Base-by-base conservation (phyloP, 1,284 basidiomycete genomes). In the Cryptococcus neoformans region DNA sequence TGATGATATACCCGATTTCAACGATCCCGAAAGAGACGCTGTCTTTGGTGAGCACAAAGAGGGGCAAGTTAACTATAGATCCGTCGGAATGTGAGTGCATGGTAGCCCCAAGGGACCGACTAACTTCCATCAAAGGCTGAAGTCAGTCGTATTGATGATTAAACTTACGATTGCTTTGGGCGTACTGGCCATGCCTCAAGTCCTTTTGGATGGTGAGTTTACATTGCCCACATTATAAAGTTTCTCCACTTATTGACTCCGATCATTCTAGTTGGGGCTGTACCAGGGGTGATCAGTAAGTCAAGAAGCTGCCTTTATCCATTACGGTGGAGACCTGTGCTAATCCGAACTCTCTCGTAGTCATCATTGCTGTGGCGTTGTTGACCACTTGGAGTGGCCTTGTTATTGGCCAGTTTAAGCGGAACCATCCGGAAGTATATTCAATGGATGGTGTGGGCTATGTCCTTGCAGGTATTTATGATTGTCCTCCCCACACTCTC, bases 151-250 rank as follows among this genome's bases (percentile, higher is more conserved):
- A 34, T 55, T 74, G 51, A 69, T 72, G 62, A 59, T 66, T 34
- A 68, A 65, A 57, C 62, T 65, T 14, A 68, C 70, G 58, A 67
- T 75, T 41, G 72, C 68, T 51, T 60, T 73, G 34, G 71, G 70
- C 56, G 70, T 73, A 6, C 58, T 72, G 16, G 62, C 64, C 3
- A 68, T 72, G 47, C 67, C 67, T 35, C 59, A 61, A 35, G 67
- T 60, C 14, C 58, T 60, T 34, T 50, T 49, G 46, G 62, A 58
- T 6, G 60, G 45, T 47, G n/a, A n/a, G 40, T 41, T 10, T 21
- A n/a, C 8, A 17, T 7, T 11, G 14, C 21, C 21, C 21, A 7
- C 14, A 44, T 14, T 9, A 44, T 44, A 2, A 21, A 21, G 21
- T 21, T 28, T 11, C 8, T 48, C 8, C 36, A 6, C 37, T 34